Base-by-base conservation (phyloP, 371 early-diverging fungal genomes). In the Coemansia sp. region DNA sequence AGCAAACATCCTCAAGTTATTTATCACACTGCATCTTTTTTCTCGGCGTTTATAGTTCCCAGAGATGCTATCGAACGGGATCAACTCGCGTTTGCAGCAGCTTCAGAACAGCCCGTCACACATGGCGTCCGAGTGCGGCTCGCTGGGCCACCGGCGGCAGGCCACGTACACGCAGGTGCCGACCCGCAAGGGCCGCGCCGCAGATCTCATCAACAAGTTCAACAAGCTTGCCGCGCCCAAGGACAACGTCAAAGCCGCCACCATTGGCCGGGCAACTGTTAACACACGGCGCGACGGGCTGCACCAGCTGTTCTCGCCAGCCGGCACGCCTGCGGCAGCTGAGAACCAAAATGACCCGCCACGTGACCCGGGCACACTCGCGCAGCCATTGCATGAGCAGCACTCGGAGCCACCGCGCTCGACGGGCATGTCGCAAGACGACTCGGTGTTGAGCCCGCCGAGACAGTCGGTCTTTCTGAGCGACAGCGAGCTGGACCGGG, bases 131-230 rank as follows among this genome's bases (percentile, higher is more conserved):
- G 35, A 56, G 26, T 63, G 43, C 35, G 33, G 49, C 16, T 42
- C 65, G 1, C 16, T 45, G 3, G 57, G 66, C 1, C 52, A 57
- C n/a, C 14, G 49, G 36, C 54, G 57, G 9, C 38, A 47, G 39
- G 30, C 60, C 10, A 26, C 49, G 5, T 39, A 33, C 20, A 26
- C 62, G 43, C 36, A 43, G 14, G 34, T 63, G 2, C 63, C 63
- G 9, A 60, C 72, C 7, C 33, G 65, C 14, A 59, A 52, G 45
- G 72, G 72, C 50, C 65, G 68, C 1, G 68, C 72, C 5, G 72
- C 72, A 4, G 72, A 64, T 47, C 63, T 72, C 9, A 72, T 72
- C 33, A 59, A 64, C 57, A 72, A 72, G 57, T 72, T 72, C 51
- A 72, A 72, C 54, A 68, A 68, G 50, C 43, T 72, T 45, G 63